These are phyloP conservation scores for Paecilomyces niveus DNA, from an alignment of 2,329 filamentous ascomycete genomes.

Conservation along the genomic window DNA sequence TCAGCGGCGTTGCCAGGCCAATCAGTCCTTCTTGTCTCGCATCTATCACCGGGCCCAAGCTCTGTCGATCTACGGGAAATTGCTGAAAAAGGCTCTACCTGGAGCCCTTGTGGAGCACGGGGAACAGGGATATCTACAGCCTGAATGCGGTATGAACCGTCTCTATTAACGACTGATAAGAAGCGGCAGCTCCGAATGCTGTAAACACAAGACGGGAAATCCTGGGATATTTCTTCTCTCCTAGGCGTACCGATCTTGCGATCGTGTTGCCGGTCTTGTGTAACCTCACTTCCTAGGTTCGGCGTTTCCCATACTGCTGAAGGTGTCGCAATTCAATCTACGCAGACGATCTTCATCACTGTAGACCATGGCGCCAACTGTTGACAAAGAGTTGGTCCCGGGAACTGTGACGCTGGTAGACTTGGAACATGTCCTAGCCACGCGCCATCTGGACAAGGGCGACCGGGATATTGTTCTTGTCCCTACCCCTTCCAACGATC, in stretches of 20 bases:
- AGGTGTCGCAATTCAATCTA: neutral
- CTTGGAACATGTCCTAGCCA: constrained; percentile 25
- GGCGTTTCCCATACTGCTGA: neutral
- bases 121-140: neutral
- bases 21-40: neutral
- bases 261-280: neutral
- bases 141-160: neutral
- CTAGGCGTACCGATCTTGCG: neutral
- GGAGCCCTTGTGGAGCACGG: neutral
- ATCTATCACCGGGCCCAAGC: neutral
- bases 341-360: neutral
- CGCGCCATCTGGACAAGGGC: constrained; percentile 20
- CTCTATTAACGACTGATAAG: neutral
- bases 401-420: constrained; percentile 42
- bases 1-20: neutral
- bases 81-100: neutral
- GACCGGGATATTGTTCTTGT: constrained; percentile 35
- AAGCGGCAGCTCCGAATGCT: neutral
- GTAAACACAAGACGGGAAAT: neutral
- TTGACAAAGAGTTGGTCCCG: constrained; percentile 26
- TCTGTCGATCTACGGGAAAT: neutral
- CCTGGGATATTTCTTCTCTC: neutral
- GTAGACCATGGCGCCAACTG: constrained; percentile 16
- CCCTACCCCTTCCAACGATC: constrained; percentile 38
- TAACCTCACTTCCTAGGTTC: neutral